A percentile compares a stretch with the other conserved stretches of the same genome.
Evolutionary conservation across 495 filamentous ascomycete species (phyloP).

Genomic region (Rusavskia elegans): DNA sequence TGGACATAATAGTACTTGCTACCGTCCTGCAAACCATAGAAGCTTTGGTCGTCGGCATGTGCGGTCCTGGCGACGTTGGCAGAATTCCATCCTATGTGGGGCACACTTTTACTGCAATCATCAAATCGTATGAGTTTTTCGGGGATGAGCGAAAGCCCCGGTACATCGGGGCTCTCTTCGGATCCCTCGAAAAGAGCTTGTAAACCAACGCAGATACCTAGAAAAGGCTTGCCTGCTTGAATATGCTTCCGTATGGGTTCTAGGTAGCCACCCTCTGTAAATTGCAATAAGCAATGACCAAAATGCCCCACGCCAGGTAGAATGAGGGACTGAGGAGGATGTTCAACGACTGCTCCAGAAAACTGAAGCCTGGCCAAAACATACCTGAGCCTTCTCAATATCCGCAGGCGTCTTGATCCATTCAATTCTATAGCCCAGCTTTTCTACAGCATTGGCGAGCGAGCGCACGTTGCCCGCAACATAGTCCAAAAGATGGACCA

Average conservation of each 20-base stretch:
- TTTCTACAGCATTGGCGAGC: slow-evolving; percentile 92
- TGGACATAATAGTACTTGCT: slow-evolving; percentile 99
- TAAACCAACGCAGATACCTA: slow-evolving; percentile 92
- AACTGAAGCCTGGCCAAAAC: slow-evolving; percentile 4
- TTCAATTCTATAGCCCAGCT: slow-evolving; percentile 78
- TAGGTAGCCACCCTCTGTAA: slow-evolving; percentile 63
- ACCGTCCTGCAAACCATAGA: slow-evolving; percentile 59
- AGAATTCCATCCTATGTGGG: slow-evolving; percentile 97
- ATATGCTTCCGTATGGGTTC: slow-evolving; percentile 69
- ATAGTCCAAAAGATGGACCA: slow-evolving; percentile 80
- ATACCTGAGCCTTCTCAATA: slow-evolving; percentile 67
- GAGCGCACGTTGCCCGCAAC: slow-evolving; percentile 84
- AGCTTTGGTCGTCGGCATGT: slow-evolving; percentile 28
- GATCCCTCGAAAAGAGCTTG: slow-evolving; percentile 83
- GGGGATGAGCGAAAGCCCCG: slow-evolving; percentile 62
- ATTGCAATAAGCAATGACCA: slow-evolving; percentile 79
- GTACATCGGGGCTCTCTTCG: slow-evolving; percentile 50
- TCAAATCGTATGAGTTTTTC: slow-evolving; percentile 60
- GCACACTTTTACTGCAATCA: slow-evolving; percentile 67
- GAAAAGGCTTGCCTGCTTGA: slow-evolving; percentile 78
- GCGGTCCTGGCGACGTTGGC: slow-evolving; percentile 40
- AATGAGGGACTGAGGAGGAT: slow-evolving; percentile 37
- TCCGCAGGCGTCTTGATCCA: slow-evolving; percentile 80
- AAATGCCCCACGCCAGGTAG: slow-evolving; percentile 95
- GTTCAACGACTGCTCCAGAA: background rate